phyloP scores from a whole-genome alignment of 441 rosid genomes.

The Adansonia madagascariensis region DNA sequence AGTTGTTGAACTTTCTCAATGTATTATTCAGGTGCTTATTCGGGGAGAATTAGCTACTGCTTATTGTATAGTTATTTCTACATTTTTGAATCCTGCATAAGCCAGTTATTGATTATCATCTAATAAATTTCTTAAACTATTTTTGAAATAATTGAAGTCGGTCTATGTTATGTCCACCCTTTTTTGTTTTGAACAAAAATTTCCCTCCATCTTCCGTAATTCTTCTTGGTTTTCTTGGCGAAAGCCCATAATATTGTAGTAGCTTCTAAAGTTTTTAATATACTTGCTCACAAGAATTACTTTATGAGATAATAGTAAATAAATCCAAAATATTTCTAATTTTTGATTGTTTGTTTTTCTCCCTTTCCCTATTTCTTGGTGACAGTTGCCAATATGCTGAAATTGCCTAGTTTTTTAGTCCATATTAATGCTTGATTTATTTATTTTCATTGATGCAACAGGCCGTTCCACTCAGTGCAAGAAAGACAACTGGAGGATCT shows the following conservation, averaged over 20 bases:
- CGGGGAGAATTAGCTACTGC: background rate
- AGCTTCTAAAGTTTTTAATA: background rate
- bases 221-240: conserved; percentile 6
- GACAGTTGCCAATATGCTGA: background rate
- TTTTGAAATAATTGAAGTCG: conserved; percentile 1
- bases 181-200: background rate
- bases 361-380: background rate
- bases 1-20: conserved; percentile 92
- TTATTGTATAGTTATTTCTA: background rate
- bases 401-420: background rate
- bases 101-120: background rate
- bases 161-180: background rate
- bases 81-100: background rate
- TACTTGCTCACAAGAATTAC: background rate
- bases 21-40: conserved; percentile 79
- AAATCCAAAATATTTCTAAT: background rate
- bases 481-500: conserved; percentile 85
- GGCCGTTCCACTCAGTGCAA: conserved; percentile 98
- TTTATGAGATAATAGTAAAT: conserved; percentile 10
- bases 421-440: conserved; percentile 14
- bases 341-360: background rate
- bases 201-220: background rate
- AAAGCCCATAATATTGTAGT: background rate
- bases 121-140: conserved; percentile 8
- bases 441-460: conserved; percentile 34